These are phyloP conservation scores for Pseudozyma tsukubaensis DNA, from an alignment of 1,284 basidiomycete genomes.

Conservation along the genomic window DNA sequence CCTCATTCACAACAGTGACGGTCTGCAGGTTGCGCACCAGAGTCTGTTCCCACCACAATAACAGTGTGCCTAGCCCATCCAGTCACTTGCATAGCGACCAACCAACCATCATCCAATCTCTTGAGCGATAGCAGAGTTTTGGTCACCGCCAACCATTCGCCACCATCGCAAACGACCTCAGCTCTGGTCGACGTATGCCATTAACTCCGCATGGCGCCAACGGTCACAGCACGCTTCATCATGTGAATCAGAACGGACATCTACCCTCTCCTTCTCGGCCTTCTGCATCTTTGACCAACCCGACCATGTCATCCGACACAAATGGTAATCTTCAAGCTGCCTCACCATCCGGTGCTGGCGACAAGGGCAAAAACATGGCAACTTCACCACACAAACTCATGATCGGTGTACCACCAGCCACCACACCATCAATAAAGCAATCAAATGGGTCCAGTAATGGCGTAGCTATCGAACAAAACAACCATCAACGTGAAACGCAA, in stretches of 20 bases:
- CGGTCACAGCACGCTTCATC: constrained; percentile 11
- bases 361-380: constrained; percentile 17
- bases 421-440: constrained; percentile 21
- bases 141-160: neutral
- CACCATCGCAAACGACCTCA: neutral
- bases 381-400: constrained; percentile 45
- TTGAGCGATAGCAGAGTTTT: neutral
- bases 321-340: constrained; percentile 23
- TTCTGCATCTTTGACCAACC: constrained; percentile 2
- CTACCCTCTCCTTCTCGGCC: constrained; percentile 3
- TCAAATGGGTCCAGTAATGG: constrained; percentile 5
- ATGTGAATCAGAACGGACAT: constrained; percentile 34
- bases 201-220: constrained; percentile 33
- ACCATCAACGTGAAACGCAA: neutral
- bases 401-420: constrained; percentile 47
- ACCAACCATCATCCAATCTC: neutral
- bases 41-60: no score
- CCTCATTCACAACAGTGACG: no score
- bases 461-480: neutral
- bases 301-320: constrained; percentile 27
- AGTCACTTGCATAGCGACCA: neutral
- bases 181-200: constrained; percentile 28
- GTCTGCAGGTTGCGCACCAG: no score
- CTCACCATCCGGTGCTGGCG: constrained; percentile 7
- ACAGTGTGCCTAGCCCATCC: neutral